Evolutionary conservation across 2,329 filamentous ascomycete genomes (phyloP).

Genomic region (Pseudocercospora vitis): DNA sequence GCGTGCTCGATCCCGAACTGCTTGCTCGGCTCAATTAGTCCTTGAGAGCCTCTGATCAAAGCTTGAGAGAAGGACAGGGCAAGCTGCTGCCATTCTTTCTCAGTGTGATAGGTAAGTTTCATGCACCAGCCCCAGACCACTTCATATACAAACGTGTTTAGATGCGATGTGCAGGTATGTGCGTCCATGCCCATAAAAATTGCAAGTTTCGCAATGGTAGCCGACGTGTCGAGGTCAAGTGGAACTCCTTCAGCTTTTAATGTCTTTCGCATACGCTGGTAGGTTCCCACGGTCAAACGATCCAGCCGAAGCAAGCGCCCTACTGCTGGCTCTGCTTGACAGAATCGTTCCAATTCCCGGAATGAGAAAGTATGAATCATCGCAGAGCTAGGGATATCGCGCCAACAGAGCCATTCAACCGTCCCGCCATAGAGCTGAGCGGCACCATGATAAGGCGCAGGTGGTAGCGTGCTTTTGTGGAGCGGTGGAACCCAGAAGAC

Average conservation of each 20-base stretch:
- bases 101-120: neutral
- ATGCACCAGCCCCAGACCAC: conserved; percentile 1
- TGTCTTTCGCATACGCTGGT: neutral
- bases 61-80: neutral
- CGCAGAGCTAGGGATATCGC: neutral
- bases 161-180: neutral
- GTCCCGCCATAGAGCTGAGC: neutral
- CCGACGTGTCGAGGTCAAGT: neutral
- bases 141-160: neutral
- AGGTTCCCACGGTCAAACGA: neutral
- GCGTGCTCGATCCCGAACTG: neutral
- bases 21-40: neutral
- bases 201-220: neutral
- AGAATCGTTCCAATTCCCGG: neutral
- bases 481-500: conserved; percentile 6
- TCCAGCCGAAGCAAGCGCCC: neutral
- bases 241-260: neutral
- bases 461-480: neutral
- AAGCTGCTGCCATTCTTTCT: neutral
- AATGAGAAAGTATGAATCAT: neutral
- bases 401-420: neutral
- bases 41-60: neutral
- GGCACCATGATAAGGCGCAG: neutral
- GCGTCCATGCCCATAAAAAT: neutral
- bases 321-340: neutral